These are phyloP conservation scores for Hygrophoropsis aurantiaca DNA, from an alignment of 768 basidiomycete species.

Conservation along the genomic window DNA sequence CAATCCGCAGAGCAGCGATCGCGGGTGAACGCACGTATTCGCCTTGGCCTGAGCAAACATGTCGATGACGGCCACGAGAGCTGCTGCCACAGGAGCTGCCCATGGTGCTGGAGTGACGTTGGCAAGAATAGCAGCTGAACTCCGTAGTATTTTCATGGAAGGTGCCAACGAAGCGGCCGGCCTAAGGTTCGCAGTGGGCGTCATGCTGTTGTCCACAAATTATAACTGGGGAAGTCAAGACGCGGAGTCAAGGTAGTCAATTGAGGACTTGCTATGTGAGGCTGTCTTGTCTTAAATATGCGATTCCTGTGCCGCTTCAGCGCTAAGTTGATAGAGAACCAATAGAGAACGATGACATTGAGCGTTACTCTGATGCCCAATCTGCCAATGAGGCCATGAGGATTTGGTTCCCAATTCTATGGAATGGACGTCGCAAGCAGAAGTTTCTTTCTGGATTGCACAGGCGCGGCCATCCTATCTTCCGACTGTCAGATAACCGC, in stretches of 20 bases:
- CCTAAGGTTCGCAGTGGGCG: not conserved
- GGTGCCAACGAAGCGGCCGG: constrained; percentile 14
- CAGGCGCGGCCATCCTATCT: too few relatives aligned
- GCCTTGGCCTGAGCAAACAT: constrained; percentile 46
- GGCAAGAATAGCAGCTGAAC: constrained; percentile 44
- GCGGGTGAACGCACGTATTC: constrained; percentile 46
- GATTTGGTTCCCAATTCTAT: too few relatives aligned
- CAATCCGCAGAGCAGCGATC: not conserved
- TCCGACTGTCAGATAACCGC: too few relatives aligned
- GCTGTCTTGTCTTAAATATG: constrained; percentile 4
- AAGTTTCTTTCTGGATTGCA: too few relatives aligned
- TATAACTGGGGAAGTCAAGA: not conserved
- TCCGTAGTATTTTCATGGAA: constrained; percentile 11
- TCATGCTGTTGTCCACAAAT: too few relatives aligned
- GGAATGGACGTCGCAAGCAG: too few relatives aligned
- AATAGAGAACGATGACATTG: too few relatives aligned
- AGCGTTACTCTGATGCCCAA: too few relatives aligned
- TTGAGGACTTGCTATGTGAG: not conserved
- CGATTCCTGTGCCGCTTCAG: too few relatives aligned
- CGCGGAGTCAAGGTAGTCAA: too few relatives aligned
- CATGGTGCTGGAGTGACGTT: constrained; percentile 50
- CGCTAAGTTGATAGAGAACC: too few relatives aligned
- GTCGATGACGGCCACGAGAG: constrained; percentile 42
- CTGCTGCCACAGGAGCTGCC: constrained; percentile 40
- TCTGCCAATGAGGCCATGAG: too few relatives aligned